phyloP scores from a whole-genome alignment of 164 flowering plant species.

The Taxillus chinensis region DNA sequence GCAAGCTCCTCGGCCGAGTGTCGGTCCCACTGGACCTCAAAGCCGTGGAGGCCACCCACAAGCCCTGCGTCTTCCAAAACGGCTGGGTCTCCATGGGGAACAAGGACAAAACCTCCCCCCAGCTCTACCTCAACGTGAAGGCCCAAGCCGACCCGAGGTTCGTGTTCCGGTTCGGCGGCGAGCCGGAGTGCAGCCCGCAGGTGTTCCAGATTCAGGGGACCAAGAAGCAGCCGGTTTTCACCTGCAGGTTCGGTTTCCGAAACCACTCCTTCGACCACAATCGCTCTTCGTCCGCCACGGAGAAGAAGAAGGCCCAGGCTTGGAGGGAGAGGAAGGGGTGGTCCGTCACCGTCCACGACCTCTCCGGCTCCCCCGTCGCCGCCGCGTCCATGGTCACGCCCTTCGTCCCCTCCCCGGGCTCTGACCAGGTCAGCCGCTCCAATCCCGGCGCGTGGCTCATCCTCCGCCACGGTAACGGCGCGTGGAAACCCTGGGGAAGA shows the following conservation, averaged over 20 bases:
- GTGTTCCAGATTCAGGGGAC: conserved; percentile 58
- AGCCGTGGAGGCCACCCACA: conserved; percentile 16
- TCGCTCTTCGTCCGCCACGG: conserved; percentile 7
- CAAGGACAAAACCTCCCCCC: conserved; percentile 8
- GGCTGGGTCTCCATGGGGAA: conserved; percentile 42
- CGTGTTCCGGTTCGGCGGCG: conserved; percentile 48
- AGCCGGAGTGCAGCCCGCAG: conserved; percentile 68
- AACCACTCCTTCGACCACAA: conserved; percentile 19
- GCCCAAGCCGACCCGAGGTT: conserved; percentile 61
- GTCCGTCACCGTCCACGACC: conserved; percentile 66
- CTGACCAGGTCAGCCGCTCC: conserved; percentile 42
- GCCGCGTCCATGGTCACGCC: conserved; percentile 69
- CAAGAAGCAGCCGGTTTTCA: conserved; percentile 48
- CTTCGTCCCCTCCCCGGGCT: conserved; percentile 52
- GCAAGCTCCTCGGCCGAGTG: conserved; percentile 29
- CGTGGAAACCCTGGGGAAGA: conserved; percentile 71
- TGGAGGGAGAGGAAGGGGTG: conserved; percentile 54
- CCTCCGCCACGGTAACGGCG: conserved; percentile 39
- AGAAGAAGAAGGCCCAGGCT: conserved; percentile 8
- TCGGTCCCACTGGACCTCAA: conserved; percentile 26
- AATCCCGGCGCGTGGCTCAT: conserved; percentile 72
- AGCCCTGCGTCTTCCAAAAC: conserved; percentile 23
- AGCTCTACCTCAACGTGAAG: conserved; percentile 29
- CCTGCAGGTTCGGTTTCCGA: conserved; percentile 52
- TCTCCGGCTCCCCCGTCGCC: conserved; percentile 63